Conservation (phyloP, 208 protist species). For the Leishmania gerbilli region DNA sequence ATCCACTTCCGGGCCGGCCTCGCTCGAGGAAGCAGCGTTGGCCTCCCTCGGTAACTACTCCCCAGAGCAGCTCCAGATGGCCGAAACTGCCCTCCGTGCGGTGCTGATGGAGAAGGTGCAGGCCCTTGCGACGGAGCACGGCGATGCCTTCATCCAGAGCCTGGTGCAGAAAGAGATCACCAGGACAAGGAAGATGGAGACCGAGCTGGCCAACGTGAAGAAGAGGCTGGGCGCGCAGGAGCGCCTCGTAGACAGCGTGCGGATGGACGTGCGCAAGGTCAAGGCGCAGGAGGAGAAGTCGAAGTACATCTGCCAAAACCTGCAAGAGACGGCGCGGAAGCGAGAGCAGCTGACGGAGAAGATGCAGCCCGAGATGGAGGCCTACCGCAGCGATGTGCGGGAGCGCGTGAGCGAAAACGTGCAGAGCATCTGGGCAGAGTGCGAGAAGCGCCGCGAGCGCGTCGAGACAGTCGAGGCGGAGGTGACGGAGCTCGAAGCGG, state of each 20-base stretch:
- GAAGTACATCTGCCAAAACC: constrained; percentile 46
- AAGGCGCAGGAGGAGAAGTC: constrained; percentile 31
- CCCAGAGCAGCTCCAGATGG: constrained; percentile 28
- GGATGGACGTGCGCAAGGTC: constrained; percentile 30
- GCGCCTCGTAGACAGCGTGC: constrained; percentile 40
- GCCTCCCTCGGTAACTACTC: constrained; percentile 24
- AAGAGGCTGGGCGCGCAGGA: constrained; percentile 44
- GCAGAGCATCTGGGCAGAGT: constrained; percentile 42
- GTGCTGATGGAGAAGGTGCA: constrained; percentile 35
- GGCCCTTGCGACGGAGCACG: constrained; percentile 50
- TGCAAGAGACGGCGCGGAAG: constrained; percentile 57
- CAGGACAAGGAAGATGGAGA: constrained; percentile 66
- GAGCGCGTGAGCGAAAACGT: constrained; percentile 52
- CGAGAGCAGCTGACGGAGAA: constrained; percentile 50
- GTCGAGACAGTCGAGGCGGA: constrained; percentile 46
- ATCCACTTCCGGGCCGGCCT: constrained; percentile 4
- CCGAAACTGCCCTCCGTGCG: constrained; percentile 34
- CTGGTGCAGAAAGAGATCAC: constrained; percentile 73
- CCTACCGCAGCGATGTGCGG: constrained; percentile 42
- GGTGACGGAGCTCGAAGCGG: constrained; percentile 47
- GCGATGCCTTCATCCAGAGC: constrained; percentile 59
- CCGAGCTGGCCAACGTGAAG: constrained; percentile 59
- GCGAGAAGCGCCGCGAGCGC: constrained; percentile 42
- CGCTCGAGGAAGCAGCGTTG: constrained; percentile 12
- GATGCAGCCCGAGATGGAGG: constrained; percentile 57